Percentiles rank a stretch among this genome's conserved stretches.
These are phyloP conservation scores for Suillus spraguei DNA, from an alignment of 768 basidiomycete genomes.

Conservation along the genomic window DNA sequence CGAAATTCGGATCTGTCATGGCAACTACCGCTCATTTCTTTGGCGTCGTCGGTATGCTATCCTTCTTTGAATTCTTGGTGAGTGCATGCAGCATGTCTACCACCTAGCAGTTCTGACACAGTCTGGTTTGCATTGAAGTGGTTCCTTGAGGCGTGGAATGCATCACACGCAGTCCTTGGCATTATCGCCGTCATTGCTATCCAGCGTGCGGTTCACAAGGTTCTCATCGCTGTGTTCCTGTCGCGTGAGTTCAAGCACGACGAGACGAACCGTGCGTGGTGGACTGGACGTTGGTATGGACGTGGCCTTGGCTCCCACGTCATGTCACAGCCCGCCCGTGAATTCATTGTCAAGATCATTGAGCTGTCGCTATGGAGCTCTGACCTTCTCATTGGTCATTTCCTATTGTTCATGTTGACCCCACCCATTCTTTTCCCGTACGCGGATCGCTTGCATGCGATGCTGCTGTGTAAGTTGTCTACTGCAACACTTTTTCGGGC, in stretches of 20 bases:
- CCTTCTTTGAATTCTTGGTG: constrained; percentile 96
- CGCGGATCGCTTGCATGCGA: constrained; percentile 90
- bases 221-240: constrained; percentile 90
- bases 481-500: background rate
- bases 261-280: constrained; percentile 98
- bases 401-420: constrained; percentile 89
- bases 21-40: constrained; percentile 86
- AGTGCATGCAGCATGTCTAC: constrained; percentile 30
- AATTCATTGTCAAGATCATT: constrained; percentile 97
- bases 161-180: constrained; percentile 91
- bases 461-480: constrained; percentile 74
- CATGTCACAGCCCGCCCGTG: constrained; percentile 97
- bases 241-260: constrained; percentile 99
- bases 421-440: constrained; percentile 89
- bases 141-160: constrained; percentile 93
- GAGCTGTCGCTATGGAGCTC: constrained; percentile 96
- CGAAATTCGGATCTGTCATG: constrained; percentile 90
- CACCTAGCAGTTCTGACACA: constrained; percentile 16
- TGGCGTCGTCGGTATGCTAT: constrained; percentile 85
- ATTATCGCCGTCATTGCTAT: constrained; percentile 90
- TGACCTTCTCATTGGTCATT: constrained; percentile 85
- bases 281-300: constrained; percentile 98
- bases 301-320: constrained; percentile 88
- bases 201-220: constrained; percentile 91
- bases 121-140: constrained; percentile 51